A percentile compares a stretch with the other conserved stretches of the same genome.
These are phyloP conservation scores for Fusarium sp. DNA, from an alignment of 2,329 filamentous ascomycete genomes.

Conservation along the genomic window DNA sequence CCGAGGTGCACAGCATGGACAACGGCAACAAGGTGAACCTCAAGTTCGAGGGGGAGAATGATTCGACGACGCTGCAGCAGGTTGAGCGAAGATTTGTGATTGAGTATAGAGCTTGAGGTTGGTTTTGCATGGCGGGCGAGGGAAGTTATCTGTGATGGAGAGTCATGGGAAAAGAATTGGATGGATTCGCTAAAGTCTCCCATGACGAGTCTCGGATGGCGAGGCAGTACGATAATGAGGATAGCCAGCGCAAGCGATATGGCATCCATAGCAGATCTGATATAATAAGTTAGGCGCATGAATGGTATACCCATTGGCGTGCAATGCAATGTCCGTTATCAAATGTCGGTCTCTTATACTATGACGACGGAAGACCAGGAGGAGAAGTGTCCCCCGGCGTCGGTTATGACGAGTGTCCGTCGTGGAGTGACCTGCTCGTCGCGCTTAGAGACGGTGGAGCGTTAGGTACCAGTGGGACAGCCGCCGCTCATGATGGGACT, in stretches of 20 bases:
- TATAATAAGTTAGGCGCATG: neutral
- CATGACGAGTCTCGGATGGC: neutral
- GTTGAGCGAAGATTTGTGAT: slow-evolving; percentile 83
- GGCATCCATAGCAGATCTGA: neutral
- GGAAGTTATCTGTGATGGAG: neutral
- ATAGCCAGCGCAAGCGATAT: slow-evolving; percentile 1
- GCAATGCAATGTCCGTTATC: neutral
- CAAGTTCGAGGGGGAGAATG: slow-evolving; percentile 85
- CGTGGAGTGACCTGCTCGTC: slow-evolving; percentile 10
- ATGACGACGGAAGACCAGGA: neutral
- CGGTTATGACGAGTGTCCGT: slow-evolving; percentile 5
- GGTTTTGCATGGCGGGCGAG: neutral
- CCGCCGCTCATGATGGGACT: neutral
- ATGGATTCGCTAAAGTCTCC: neutral
- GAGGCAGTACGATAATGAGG: neutral
- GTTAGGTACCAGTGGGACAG: slow-evolving; percentile 11
- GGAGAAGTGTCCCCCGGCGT: neutral
- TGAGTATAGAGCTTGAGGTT: slow-evolving; percentile 67
- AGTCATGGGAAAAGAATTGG: neutral
- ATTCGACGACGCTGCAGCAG: slow-evolving; percentile 77
- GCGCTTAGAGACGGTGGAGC: slow-evolving; percentile 13
- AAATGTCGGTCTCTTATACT: neutral
- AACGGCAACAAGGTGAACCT: slow-evolving; percentile 69
- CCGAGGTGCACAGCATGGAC: slow-evolving; percentile 80
- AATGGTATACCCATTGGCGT: neutral